phyloP scores from a whole-genome alignment of 345 rosid species.

The Euclidium syriacum region DNA sequence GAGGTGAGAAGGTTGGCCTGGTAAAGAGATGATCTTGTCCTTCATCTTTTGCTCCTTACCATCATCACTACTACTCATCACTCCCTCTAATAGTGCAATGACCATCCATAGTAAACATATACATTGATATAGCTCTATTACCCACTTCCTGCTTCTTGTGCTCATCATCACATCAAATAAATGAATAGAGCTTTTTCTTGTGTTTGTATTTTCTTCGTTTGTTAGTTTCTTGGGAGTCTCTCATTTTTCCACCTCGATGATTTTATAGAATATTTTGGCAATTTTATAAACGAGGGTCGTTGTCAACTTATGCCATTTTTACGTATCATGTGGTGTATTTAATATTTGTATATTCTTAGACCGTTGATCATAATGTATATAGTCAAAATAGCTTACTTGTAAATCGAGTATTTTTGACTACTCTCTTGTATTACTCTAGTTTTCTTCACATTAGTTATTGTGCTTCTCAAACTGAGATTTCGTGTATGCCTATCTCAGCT shows the following conservation, averaged over 20 bases:
- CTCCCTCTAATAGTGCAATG: conserved; percentile 10
- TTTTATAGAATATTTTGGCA: conserved; percentile 18
- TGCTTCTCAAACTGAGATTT: not conserved
- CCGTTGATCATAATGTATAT: conserved; percentile 6
- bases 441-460: conserved; percentile 18
- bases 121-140: not conserved
- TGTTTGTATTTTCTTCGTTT: not conserved
- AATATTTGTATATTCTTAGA: not conserved
- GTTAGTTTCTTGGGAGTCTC: conserved; percentile 18
- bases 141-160: not conserved
- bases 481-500: not conserved
- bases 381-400: conserved; percentile 33
- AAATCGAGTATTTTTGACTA: conserved; percentile 17
- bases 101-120: not conserved
- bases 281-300: conserved; percentile 5
- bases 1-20: conserved; percentile 65
- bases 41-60: conserved; percentile 34
- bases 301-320: conserved; percentile 19
- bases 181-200: not conserved
- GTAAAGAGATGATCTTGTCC: conserved; percentile 55
- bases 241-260: conserved; percentile 7
- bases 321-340: conserved; percentile 9
- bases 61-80: not conserved
- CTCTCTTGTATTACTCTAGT: not conserved
- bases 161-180: conserved; percentile 13